A percentile compares a stretch with the other conserved stretches of the same genome.
Evolutionary conservation across 352 stramenopile species (phyloP).

Genomic region (Phytopythium chamaehyphon): DNA sequence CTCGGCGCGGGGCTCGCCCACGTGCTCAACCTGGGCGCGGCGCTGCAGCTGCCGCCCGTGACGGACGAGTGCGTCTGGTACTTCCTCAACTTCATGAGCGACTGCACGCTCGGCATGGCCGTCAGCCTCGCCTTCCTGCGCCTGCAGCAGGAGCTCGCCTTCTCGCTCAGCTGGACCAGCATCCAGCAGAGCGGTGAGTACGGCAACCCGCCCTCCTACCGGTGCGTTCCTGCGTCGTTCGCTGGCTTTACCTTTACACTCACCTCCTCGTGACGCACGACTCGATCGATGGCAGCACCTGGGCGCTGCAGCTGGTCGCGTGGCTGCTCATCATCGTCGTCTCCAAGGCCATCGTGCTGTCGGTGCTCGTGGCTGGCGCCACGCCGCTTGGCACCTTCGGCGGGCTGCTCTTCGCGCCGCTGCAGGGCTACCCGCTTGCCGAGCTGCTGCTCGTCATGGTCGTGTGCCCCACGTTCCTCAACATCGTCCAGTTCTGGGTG

Average conservation of each 20-base stretch:
- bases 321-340: constrained; percentile 81
- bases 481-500: constrained; percentile 85
- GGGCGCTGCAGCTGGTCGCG: constrained; percentile 45
- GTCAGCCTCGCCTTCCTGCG: constrained; percentile 72
- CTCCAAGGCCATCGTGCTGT: constrained; percentile 74
- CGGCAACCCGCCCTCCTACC: constrained; percentile 62
- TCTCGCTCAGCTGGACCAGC: constrained; percentile 63
- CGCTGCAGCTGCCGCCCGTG: constrained; percentile 67
- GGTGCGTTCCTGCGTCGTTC: constrained; percentile 10
- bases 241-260: neutral
- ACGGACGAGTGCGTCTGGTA: constrained; percentile 86
- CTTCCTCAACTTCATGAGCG: constrained; percentile 80
- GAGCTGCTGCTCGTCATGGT: constrained; percentile 80
- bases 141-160: constrained; percentile 69
- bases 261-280: neutral
- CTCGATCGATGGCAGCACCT: constrained; percentile 28
- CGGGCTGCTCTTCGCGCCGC: constrained; percentile 57
- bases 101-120: constrained; percentile 79
- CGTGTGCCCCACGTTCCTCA: constrained; percentile 80
- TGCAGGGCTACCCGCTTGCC: constrained; percentile 57
- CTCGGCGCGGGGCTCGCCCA: constrained; percentile 65
- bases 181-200: constrained; percentile 81
- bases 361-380: constrained; percentile 52
- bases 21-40: constrained; percentile 68
- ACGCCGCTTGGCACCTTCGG: constrained; percentile 50